A percentile compares a stretch with the other conserved stretches of the same genome.
phyloP scores from a whole-genome alignment of 768 basidiomycete species.

The Mycena epipterygia region DNA sequence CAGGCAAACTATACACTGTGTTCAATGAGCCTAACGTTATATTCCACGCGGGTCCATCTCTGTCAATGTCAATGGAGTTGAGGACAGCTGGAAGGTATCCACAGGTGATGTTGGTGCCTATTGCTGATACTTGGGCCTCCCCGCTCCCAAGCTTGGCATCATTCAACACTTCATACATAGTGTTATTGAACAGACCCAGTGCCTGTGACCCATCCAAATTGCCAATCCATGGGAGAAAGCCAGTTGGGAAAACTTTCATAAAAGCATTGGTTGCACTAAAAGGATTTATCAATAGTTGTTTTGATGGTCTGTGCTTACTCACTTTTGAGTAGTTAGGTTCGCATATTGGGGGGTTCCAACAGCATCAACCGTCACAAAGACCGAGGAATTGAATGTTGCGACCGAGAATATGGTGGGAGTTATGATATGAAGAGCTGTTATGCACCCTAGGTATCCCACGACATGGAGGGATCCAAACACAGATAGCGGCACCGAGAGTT shows the following conservation, averaged over 20 bases:
- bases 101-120: background rate
- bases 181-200: background rate
- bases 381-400: background rate
- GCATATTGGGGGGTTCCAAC: background rate
- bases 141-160: background rate
- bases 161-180: background rate
- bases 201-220: background rate
- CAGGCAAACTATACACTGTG: background rate
- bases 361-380: background rate
- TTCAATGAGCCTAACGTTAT: background rate
- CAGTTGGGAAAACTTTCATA: background rate
- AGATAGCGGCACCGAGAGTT: slow-evolving; percentile 1
- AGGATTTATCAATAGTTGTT: too few species aligned
- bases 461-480: background rate
- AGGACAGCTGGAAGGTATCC: background rate
- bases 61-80: background rate
- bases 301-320: too few species aligned
- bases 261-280: background rate
- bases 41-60: background rate
- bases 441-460: background rate
- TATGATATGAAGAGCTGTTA: background rate
- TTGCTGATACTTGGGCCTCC: background rate
- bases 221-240: background rate
- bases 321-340: background rate
- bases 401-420: background rate